Evolutionary conservation across 2,329 filamentous ascomycete species (phyloP).

Genomic region (Arthrobotrys conoides): DNA sequence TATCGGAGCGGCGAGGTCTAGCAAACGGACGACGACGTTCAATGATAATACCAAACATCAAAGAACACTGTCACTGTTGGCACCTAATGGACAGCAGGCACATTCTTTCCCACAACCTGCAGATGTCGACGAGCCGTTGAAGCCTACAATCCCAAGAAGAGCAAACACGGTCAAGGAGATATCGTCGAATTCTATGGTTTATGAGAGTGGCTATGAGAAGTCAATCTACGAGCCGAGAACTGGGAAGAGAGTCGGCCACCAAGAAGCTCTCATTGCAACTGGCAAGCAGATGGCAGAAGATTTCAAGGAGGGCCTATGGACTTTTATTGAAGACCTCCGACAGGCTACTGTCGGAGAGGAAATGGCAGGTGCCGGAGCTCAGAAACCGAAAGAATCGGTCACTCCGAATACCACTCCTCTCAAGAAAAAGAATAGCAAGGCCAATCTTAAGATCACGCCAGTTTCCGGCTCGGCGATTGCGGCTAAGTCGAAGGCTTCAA

Average conservation of each 20-base stretch:
- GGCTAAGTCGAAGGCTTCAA: conserved; percentile 63
- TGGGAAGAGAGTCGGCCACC: conserved; percentile 60
- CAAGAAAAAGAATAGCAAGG: conserved; percentile 67
- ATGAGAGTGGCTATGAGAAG: conserved; percentile 54
- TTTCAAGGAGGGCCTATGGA: conserved; percentile 89
- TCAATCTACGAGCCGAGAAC: conserved; percentile 48
- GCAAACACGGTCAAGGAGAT: conserved; percentile 49
- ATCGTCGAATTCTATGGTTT: conserved; percentile 28
- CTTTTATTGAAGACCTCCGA: conserved; percentile 93
- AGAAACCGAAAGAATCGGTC: conserved; percentile 34
- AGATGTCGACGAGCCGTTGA: conserved; percentile 61
- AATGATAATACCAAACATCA: conserved; percentile 61
- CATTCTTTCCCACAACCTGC: conserved; percentile 64
- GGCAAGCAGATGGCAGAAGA: conserved; percentile 88
- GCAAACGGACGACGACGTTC: conserved; percentile 64
- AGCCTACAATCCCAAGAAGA: conserved; percentile 52
- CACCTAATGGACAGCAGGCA: conserved; percentile 70
- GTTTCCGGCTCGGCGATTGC: conserved; percentile 53
- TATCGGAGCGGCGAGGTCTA: conserved; percentile 64
- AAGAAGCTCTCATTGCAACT: conserved; percentile 72
- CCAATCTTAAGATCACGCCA: conserved; percentile 63
- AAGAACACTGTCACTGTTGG: conserved; percentile 81
- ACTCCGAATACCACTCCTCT: conserved; percentile 60
- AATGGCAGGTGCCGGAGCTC: conserved; percentile 76
- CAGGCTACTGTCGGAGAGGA: conserved; percentile 98